Evolutionary conservation across 139 green algal species (phyloP), one percentile per base, ranked within the genome.

Genomic region (Auxenochlorella pyrenoidosa): DNA sequence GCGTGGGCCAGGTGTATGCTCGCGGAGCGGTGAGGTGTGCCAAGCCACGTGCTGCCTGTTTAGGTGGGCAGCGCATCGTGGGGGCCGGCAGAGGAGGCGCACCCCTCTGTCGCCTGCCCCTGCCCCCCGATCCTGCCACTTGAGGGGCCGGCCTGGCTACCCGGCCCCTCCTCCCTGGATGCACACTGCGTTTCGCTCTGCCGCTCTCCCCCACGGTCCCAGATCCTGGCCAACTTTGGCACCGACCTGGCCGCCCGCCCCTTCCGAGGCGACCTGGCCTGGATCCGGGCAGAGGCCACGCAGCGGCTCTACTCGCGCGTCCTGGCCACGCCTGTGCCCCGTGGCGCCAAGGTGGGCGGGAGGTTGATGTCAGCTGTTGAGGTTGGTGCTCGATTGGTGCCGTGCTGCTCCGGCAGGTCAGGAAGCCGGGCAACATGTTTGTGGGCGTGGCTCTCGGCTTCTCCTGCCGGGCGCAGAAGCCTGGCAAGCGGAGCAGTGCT

Each of bases 221-320:
- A 93, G 91, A 83, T 94, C 2, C 13, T 86, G 2, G 93, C 92
- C 40, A 96, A 96, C 83, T 93, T 96, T 92, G 94, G 94, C 18
- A 76, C 81, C 13, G 78, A 92, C 63, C 83, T 91, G 32, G 79
- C 58, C 24, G 26, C 34, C 34, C 78, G 68, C 32, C 76, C 90
- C 30, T 94, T 94, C 70, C 71, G 60, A 21, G 89, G 87, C 15
- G 87, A 95, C 84, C 26, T 93, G 66, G 83, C 71, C 36, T 75
- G 51, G n/a, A 89, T 93, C 28, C 38, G 41, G 36, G 30, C 47
- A 10, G 86, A 90, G 13, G 88, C 79, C 4, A 73, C 34, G 34
- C 75, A 90, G 51, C 85, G 83, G 43, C 65, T 93, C 34, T 51
- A 93, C 40, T 59, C 32, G 47, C 8, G 75, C 36, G 75, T 92